Percentiles rank a stretch among this genome's conserved stretches.
Evolutionary conservation across 2,329 filamentous ascomycete species (phyloP).

Genomic region (Drechslerella coelobrocha): DNA sequence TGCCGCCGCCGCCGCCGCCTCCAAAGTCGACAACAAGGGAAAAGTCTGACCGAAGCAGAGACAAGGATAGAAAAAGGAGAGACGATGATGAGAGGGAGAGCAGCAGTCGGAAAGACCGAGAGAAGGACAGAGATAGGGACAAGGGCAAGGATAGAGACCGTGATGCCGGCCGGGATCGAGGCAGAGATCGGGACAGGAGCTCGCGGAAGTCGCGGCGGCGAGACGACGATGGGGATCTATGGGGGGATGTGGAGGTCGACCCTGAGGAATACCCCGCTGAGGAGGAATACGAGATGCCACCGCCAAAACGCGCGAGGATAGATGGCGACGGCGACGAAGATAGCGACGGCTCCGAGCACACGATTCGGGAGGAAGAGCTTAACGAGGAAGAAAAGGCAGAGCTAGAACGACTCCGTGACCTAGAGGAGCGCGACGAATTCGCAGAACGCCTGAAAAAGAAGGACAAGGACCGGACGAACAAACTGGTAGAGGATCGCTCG

Average conservation of each 20-base stretch:
- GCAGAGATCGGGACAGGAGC: constrained; percentile 59
- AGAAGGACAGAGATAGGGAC: constrained; percentile 50
- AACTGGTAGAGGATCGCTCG: constrained; percentile 68
- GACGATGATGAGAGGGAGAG: constrained; percentile 54
- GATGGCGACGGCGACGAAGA: constrained; percentile 65
- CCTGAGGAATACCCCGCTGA: constrained; percentile 61
- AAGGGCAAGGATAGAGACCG: constrained; percentile 44
- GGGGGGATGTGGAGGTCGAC: constrained; percentile 76
- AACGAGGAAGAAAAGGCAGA: constrained; percentile 69
- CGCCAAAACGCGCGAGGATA: constrained; percentile 73
- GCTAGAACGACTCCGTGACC: constrained; percentile 69
- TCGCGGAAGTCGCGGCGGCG: constrained; percentile 64
- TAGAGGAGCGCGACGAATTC: constrained; percentile 79
- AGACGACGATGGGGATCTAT: constrained; percentile 72
- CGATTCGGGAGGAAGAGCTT: constrained; percentile 60
- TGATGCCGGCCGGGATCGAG: constrained; percentile 51
- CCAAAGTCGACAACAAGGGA: constrained; percentile 62
- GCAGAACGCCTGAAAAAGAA: constrained; percentile 76
- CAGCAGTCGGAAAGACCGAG: constrained; percentile 57
- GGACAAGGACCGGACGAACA: constrained; percentile 74
- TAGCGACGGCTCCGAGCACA: constrained; percentile 54
- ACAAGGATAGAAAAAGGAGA: constrained; percentile 58
- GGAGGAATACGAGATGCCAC: constrained; percentile 70
- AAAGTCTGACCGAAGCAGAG: constrained; percentile 57
- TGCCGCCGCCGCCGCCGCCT: constrained; percentile 49